Percentiles rank a stretch among this genome's conserved stretches.
phyloP scores from a whole-genome alignment of 768 basidiomycete species.

The Pilatotrama ljubarskyi region DNA sequence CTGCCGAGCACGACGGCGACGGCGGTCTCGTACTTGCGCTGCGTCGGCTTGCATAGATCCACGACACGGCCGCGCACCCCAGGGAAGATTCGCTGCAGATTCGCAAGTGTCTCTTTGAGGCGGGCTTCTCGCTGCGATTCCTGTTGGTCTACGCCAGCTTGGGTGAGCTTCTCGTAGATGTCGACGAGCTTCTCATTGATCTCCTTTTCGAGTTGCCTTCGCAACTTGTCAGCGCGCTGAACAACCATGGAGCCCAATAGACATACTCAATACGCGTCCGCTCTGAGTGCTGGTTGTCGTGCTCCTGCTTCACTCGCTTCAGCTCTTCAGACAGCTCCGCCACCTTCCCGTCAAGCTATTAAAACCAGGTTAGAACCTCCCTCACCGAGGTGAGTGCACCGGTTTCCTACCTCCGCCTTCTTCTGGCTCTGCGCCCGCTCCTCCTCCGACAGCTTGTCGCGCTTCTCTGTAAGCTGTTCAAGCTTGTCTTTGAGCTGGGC shows the following conservation, averaged over 20 bases:
- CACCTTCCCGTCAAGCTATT: conserved; percentile 65
- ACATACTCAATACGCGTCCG: conserved; percentile 74
- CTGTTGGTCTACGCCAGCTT: conserved; percentile 86
- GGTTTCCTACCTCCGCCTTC: conserved; percentile 53
- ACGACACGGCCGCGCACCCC: conserved; percentile 92
- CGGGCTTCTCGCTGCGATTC: conserved; percentile 83
- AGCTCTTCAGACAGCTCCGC: conserved; percentile 58
- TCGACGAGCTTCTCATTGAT: conserved; percentile 88
- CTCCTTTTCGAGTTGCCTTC: conserved; percentile 86
- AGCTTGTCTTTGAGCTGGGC: conserved; percentile 68
- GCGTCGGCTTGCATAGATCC: conserved; percentile 93
- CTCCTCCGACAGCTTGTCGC: conserved; percentile 57
- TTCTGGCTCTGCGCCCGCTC: conserved; percentile 45
- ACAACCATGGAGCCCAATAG: not conserved
- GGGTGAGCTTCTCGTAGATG: conserved; percentile 79
- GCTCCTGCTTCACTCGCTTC: conserved; percentile 66
- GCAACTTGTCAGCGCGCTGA: not conserved
- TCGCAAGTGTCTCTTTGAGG: conserved; percentile 83
- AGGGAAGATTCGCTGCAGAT: conserved; percentile 86
- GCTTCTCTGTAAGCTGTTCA: conserved; percentile 61
- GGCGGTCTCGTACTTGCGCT: conserved; percentile 88
- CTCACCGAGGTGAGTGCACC: no score
- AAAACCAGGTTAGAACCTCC: no score
- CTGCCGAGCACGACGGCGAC: conserved; percentile 91
- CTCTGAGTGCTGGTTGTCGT: conserved; percentile 86